These are phyloP conservation scores for Pyrus pyrifolia DNA, from an alignment of 306 rosid genomes.

Conservation along the genomic window DNA sequence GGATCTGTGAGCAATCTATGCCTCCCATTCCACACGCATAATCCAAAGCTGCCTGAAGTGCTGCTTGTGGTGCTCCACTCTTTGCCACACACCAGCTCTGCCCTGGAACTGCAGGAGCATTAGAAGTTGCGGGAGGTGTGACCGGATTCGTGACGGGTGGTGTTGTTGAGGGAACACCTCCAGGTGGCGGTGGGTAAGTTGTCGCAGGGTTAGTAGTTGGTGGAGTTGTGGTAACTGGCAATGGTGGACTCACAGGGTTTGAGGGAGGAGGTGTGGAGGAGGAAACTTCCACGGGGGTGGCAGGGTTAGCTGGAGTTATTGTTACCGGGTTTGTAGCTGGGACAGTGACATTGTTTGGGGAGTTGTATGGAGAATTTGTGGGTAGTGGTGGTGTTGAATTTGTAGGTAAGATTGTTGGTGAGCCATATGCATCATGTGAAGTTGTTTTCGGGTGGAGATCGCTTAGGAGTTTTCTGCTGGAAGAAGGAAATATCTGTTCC, in stretches of 20 bases:
- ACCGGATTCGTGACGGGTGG: constrained; percentile 39
- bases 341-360: constrained; percentile 67
- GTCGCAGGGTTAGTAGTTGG: constrained; percentile 50
- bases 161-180: constrained; percentile 33
- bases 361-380: constrained; percentile 39
- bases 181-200: constrained; percentile 66
- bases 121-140: constrained; percentile 48
- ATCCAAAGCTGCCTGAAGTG: constrained; percentile 75
- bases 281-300: constrained; percentile 44
- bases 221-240: constrained; percentile 43
- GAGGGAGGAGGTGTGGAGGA: constrained; percentile 58
- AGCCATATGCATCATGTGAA: constrained; percentile 30
- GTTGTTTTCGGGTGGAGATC: constrained; percentile 30
- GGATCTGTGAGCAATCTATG: constrained; percentile 74
- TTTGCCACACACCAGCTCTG: constrained; percentile 89
- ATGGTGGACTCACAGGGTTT: constrained; percentile 43
- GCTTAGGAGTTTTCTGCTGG: constrained; percentile 30
- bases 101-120: constrained; percentile 43
- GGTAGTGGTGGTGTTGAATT: constrained; percentile 37
- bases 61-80: constrained; percentile 47
- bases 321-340: constrained; percentile 66
- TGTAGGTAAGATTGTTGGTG: constrained; percentile 53
- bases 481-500: constrained; percentile 30
- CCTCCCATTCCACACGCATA: constrained; percentile 72
- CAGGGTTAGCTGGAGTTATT: constrained; percentile 47